These are phyloP conservation scores for Urochloa ruziziensis DNA, from an alignment of 176 grass and related monocot genomes.

Conservation along the genomic window DNA sequence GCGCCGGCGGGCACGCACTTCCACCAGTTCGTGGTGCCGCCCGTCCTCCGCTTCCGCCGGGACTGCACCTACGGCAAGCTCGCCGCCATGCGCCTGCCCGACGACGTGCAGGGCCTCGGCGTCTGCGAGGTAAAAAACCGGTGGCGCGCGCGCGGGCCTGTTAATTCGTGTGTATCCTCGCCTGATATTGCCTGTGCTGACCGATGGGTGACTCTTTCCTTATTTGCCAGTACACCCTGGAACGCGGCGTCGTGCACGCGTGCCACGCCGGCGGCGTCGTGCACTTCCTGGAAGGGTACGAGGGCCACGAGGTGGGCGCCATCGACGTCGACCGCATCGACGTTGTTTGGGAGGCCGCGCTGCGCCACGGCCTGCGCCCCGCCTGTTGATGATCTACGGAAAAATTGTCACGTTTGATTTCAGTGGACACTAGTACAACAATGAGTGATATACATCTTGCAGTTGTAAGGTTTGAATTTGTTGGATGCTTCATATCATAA, in stretches of 20 bases:
- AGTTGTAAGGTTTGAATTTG: not conserved
- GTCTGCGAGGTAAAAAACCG: slow-evolving; percentile 54
- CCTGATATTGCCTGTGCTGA: not conserved
- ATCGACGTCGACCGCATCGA: slow-evolving; percentile 65
- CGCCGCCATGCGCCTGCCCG: slow-evolving; percentile 58
- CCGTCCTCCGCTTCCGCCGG: slow-evolving; percentile 45
- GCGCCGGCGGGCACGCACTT: slow-evolving; percentile 63
- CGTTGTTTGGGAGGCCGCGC: slow-evolving; percentile 54
- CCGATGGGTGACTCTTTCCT: not conserved
- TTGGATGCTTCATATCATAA: not conserved
- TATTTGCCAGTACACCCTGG: slow-evolving; percentile 47
- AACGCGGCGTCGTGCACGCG: slow-evolving; percentile 53
- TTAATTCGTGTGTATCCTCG: too few species aligned
- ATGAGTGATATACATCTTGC: not conserved
- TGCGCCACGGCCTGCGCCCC: slow-evolving; percentile 55
- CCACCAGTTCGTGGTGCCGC: slow-evolving; percentile 75
- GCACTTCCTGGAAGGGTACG: slow-evolving; percentile 58
- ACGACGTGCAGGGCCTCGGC: slow-evolving; percentile 52
- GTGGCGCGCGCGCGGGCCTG: too few species aligned
- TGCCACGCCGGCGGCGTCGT: slow-evolving; percentile 69
- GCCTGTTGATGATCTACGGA: not conserved
- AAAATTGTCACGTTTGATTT: too few species aligned
- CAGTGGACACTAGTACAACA: not conserved
- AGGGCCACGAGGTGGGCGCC: slow-evolving; percentile 59
- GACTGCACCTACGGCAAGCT: slow-evolving; percentile 66